Evolutionary conservation across 1,139 yeast species (phyloP).

Genomic region (Kodamaea sp.): DNA sequence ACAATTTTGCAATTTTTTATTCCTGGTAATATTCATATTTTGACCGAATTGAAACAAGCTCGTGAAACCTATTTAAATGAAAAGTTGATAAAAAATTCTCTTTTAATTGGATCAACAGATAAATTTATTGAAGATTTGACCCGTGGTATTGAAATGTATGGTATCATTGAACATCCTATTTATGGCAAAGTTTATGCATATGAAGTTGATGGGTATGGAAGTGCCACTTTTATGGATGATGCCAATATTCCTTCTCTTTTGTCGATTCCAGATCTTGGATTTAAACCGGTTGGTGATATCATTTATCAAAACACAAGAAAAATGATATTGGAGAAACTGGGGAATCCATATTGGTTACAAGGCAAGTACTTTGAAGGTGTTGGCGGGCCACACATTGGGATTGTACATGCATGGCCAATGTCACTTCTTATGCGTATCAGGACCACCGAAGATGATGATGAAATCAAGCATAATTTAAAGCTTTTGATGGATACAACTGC

Average conservation of each 20-base stretch:
- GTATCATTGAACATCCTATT: constrained; percentile 59
- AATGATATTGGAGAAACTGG: constrained; percentile 65
- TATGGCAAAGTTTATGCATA: constrained; percentile 82
- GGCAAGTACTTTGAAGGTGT: constrained; percentile 69
- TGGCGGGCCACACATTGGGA: constrained; percentile 91
- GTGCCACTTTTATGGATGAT: constrained; percentile 77
- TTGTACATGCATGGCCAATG: constrained; percentile 88
- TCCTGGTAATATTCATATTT: constrained; percentile 81
- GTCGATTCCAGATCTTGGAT: constrained; percentile 80
- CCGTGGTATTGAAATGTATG: constrained; percentile 60
- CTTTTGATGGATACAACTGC: constrained; percentile 60
- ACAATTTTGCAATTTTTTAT: constrained; percentile 75
- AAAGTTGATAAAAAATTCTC: constrained; percentile 9
- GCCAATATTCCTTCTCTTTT: constrained; percentile 84
- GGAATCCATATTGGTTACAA: constrained; percentile 72
- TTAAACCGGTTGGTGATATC: constrained; percentile 45
- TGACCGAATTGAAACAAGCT: constrained; percentile 54
- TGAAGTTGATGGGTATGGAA: constrained; percentile 86
- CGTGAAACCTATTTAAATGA: constrained; percentile 19
- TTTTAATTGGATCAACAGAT: constrained; percentile 21
- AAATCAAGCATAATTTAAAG: constrained; percentile 50
- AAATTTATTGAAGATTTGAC: constrained; percentile 42
- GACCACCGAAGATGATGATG: constrained; percentile 69
- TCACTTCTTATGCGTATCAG: constrained; percentile 69
- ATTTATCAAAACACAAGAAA: constrained; percentile 74